These are phyloP conservation scores for Beauveria bassiana DNA, from an alignment of 2,329 filamentous ascomycete genomes.

Conservation along the genomic window DNA sequence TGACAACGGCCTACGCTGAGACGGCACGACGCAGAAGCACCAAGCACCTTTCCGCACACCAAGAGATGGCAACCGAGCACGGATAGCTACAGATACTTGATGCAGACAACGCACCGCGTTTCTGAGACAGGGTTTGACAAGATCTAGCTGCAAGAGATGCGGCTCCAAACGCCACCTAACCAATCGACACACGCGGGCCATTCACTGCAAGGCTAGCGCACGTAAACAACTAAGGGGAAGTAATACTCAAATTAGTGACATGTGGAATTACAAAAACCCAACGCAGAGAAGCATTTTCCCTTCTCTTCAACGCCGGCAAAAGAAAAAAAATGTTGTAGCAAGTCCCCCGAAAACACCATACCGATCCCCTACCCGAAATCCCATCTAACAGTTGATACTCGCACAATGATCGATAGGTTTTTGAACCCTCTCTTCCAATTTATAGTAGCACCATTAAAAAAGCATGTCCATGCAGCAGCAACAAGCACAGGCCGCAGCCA, in stretches of 20 bases:
- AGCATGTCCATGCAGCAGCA: conserved; percentile 52
- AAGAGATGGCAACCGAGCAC: too few species aligned
- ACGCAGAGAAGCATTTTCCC: neutral
- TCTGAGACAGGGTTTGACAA: neutral
- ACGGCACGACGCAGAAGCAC: neutral
- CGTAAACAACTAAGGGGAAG: neutral
- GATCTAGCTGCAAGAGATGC: neutral
- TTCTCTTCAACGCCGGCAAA: neutral
- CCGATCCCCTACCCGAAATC: neutral
- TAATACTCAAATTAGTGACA: neutral
- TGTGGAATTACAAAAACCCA: neutral
- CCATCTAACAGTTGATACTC: neutral
- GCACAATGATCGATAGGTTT: neutral
- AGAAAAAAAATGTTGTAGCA: neutral
- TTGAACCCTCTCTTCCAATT: neutral
- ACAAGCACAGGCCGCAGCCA: conserved; percentile 45
- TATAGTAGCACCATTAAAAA: conserved; percentile 32
- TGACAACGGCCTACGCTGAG: neutral
- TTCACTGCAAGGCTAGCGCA: neutral
- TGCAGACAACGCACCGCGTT: neutral
- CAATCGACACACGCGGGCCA: neutral
- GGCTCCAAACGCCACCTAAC: neutral
- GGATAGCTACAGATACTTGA: too few species aligned
- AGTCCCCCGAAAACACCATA: neutral
- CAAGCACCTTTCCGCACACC: too few species aligned